These are phyloP conservation scores for Leccinum aurantiacum DNA, from an alignment of 768 basidiomycete species.

Conservation along the genomic window DNA sequence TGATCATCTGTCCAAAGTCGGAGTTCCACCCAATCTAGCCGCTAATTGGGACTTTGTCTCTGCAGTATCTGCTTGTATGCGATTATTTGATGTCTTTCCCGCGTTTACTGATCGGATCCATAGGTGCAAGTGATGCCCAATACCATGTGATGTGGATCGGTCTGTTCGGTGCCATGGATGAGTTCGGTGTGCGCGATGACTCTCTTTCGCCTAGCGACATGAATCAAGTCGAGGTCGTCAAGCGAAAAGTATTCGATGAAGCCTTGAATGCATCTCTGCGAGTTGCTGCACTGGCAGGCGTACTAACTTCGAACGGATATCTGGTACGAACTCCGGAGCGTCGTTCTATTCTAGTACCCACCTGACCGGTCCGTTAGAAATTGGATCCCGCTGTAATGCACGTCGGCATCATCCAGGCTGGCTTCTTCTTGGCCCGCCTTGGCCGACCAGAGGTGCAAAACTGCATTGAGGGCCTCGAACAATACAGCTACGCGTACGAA, in stretches of 20 bases:
- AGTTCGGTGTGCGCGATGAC: slow-evolving; percentile 76
- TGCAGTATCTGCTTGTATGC: slow-evolving; percentile 63
- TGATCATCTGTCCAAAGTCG: slow-evolving; percentile 71
- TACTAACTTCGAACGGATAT: slow-evolving; percentile 86
- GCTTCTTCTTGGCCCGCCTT: slow-evolving; percentile 75
- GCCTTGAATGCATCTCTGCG: slow-evolving; percentile 82
- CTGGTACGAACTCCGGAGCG: slow-evolving; percentile 48
- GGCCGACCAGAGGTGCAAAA: slow-evolving; percentile 80
- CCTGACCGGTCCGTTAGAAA: slow-evolving; percentile 41
- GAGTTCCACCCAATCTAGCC: slow-evolving; percentile 83
- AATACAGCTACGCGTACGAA: slow-evolving; percentile 87
- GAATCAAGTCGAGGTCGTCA: slow-evolving; percentile 65
- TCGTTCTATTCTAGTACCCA: slow-evolving; percentile 4
- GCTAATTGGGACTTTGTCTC: slow-evolving; percentile 89
- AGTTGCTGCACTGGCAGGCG: slow-evolving; percentile 84
- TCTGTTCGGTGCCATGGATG: slow-evolving; percentile 77
- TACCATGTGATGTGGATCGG: slow-evolving; percentile 93
- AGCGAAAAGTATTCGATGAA: slow-evolving; percentile 75
- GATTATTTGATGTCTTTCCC: not conserved
- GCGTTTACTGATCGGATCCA: not conserved
- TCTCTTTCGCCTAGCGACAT: slow-evolving; percentile 34
- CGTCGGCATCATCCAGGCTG: slow-evolving; percentile 81
- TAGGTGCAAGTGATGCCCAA: slow-evolving; percentile 82
- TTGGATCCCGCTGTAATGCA: slow-evolving; percentile 90
- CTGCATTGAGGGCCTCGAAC: slow-evolving; percentile 83